Percentiles rank a stretch among this genome's conserved stretches.
phyloP scores from a whole-genome alignment of 2,329 filamentous ascomycete genomes.

The Aspergillus jensenii region DNA sequence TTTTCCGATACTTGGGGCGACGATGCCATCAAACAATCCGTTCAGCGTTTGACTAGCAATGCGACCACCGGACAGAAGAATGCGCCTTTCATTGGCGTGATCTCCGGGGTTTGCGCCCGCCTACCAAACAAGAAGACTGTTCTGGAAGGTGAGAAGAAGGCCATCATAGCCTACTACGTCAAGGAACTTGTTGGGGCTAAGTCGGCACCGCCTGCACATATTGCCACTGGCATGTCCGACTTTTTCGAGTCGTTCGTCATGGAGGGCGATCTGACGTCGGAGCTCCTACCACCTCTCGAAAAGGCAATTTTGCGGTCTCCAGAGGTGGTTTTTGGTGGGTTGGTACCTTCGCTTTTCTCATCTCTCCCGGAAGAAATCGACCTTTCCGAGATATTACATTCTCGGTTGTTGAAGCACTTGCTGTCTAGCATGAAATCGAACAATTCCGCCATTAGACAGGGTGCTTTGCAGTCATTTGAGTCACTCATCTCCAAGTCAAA shows the following conservation, averaged over 20 bases:
- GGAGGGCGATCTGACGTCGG: conserved; percentile 70
- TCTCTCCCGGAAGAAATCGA: conserved; percentile 72
- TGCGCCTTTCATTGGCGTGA: conserved; percentile 75
- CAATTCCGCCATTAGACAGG: conserved; percentile 73
- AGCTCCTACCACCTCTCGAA: conserved; percentile 78
- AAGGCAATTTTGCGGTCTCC: conserved; percentile 86
- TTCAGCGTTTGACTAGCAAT: conserved; percentile 70
- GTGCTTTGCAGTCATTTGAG: conserved; percentile 72
- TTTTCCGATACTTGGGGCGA: conserved; percentile 62
- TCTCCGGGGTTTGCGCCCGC: conserved; percentile 82
- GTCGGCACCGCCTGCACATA: conserved; percentile 66
- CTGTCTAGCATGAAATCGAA: conserved; percentile 90
- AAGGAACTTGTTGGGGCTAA: conserved; percentile 83
- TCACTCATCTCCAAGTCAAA: conserved; percentile 66
- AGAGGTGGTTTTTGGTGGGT: conserved; percentile 79
- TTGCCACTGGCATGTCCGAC: conserved; percentile 71
- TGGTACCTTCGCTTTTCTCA: conserved; percentile 70
- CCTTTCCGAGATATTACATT: conserved; percentile 69
- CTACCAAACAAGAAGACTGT: conserved; percentile 62
- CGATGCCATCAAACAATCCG: conserved; percentile 61
- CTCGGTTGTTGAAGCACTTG: conserved; percentile 78
- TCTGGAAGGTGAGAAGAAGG: conserved; percentile 65
- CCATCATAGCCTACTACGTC: conserved; percentile 78
- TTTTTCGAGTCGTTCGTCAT: conserved; percentile 79
- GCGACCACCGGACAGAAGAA: conserved; percentile 64